These are phyloP conservation scores for Mycosarcoma maydis DNA, from an alignment of 1,284 basidiomycete genomes.

Conservation along the genomic window DNA sequence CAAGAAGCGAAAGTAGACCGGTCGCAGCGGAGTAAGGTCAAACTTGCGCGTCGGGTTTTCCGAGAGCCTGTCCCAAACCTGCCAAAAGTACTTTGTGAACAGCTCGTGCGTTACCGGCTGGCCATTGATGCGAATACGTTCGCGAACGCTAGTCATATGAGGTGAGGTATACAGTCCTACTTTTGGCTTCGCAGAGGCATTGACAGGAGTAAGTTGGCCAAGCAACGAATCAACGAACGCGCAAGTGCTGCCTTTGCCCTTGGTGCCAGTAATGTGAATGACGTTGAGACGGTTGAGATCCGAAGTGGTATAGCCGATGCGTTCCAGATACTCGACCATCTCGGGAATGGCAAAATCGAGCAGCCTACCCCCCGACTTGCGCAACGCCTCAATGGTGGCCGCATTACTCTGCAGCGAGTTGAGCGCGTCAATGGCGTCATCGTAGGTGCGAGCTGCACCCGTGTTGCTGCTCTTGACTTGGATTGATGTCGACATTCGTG, in stretches of 20 bases:
- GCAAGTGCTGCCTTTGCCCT: slow-evolving; percentile 97
- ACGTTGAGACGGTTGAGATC: slow-evolving; percentile 90
- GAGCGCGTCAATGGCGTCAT: slow-evolving; percentile 84
- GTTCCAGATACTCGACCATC: slow-evolving; percentile 86
- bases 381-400: slow-evolving; percentile 83
- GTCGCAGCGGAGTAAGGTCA: slow-evolving; percentile 74
- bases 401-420: slow-evolving; percentile 96
- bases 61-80: slow-evolving; percentile 90
- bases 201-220: slow-evolving; percentile 38
- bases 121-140: slow-evolving; percentile 94
- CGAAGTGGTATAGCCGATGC: slow-evolving; percentile 83
- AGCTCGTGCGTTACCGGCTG: slow-evolving; percentile 84
- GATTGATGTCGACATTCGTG: slow-evolving; percentile 14
- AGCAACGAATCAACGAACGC: slow-evolving; percentile 75
- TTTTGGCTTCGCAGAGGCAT: slow-evolving; percentile 34
- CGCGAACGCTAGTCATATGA: slow-evolving; percentile 93
- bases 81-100: slow-evolving; percentile 92
- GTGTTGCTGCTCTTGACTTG: slow-evolving; percentile 1
- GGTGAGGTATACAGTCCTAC: slow-evolving; percentile 93
- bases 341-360: slow-evolving; percentile 81
- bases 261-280: slow-evolving; percentile 96
- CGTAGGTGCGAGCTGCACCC: slow-evolving; percentile 47
- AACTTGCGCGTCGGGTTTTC: slow-evolving; percentile 69
- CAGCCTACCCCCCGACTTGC: slow-evolving; percentile 78
- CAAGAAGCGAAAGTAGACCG: slow-evolving; percentile 92